Evolutionary conservation across 1,139 yeast species (phyloP), one percentile per base, ranked within the genome.

Genomic region (Yamadazyma taylorii): DNA sequence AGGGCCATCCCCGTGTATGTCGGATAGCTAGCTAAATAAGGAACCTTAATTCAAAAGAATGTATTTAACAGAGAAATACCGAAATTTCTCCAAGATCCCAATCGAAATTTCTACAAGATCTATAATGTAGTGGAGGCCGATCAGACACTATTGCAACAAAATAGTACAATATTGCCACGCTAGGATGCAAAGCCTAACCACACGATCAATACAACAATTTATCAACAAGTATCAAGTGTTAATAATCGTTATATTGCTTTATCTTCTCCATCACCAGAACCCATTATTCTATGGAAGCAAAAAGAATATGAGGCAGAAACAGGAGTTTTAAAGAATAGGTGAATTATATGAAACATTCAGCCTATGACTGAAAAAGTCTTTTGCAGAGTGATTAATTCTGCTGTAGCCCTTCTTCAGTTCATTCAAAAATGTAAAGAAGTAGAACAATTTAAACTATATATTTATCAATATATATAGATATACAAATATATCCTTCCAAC

Each of bases 181-280:
- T 42, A 50, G 51, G 66, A 52, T 46, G 38, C 52, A 51, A 55
- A 42, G 33, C 37, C 50, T 42, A 39, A 42, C 61, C 72, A 58
- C 75, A 66, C 71, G 75, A 66, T 66, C 74, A 63, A 46, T 47
- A 51, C 52, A 62, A 61, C 53, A 53, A 46, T 39, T 49, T 49
- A 46, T 45, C 45, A 45, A 59, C 63, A 57, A 58, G 73, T 66
- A 66, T 69, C 74, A 68, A 66, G 53, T 53, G 61, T 55, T 51
- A 56, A 42, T 51, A 44, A 37, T 62, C 57, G 28, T 60, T 53
- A 48, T 43, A 57, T 60, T 66, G 85, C 85, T 78, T 76, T 42
- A 42, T 80, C 78, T 80, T 66, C 86, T 80, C 87, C 86, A 63
- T 72, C 53, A 78, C 47, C 61, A 80, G 84, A 75, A 79, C 85